phyloP scores from a whole-genome alignment of 2,329 filamentous ascomycete species.

The Neoascochyta sp. region DNA sequence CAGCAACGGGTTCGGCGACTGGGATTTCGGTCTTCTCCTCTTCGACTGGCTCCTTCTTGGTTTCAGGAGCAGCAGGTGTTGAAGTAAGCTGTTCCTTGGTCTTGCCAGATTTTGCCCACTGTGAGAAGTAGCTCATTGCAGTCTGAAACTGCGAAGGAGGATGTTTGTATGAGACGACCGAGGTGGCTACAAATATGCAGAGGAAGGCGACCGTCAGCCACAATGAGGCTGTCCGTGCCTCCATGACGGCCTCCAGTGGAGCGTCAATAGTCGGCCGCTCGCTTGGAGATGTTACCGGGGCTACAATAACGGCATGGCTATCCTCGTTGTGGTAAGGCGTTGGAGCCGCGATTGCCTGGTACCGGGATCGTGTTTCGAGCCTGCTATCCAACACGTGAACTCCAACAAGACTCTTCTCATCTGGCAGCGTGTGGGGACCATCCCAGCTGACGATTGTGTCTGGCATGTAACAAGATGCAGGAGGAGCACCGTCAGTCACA shows the following conservation, averaged over 20 bases:
- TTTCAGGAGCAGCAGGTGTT: slow-evolving; percentile 6
- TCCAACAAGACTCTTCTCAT: slow-evolving; percentile 37
- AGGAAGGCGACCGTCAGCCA: slow-evolving; percentile 10
- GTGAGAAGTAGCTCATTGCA: slow-evolving; percentile 14
- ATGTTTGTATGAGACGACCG: slow-evolving; percentile 13
- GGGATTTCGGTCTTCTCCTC: slow-evolving; percentile 2
- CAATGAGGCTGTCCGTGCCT: slow-evolving; percentile 8
- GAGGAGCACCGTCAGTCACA: slow-evolving; percentile 66
- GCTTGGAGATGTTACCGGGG: slow-evolving; percentile 18
- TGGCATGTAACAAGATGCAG: slow-evolving; percentile 54
- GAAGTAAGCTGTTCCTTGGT: slow-evolving; percentile 7
- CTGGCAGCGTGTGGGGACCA: slow-evolving; percentile 25
- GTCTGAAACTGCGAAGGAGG: slow-evolving; percentile 11
- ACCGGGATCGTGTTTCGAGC: slow-evolving; percentile 16
- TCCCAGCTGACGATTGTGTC: slow-evolving; percentile 26
- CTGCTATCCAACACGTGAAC: slow-evolving; percentile 37
- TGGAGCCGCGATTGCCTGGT: slow-evolving; percentile 26
- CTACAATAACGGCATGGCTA: slow-evolving; percentile 17
- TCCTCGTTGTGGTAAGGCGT: slow-evolving; percentile 18
- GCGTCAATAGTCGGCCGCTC: slow-evolving; percentile 20
- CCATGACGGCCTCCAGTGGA: slow-evolving; percentile 15
- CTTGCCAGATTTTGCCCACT: slow-evolving; percentile 10
- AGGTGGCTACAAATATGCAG: slow-evolving; percentile 10
- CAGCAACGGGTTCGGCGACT: slow-evolving; percentile 1
- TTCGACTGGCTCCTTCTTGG: not conserved